Evolutionary conservation across 192 early-diverging fungal species (phyloP), one percentile per base, ranked within the genome.

Genomic region (Linnemannia schmuckeri): DNA sequence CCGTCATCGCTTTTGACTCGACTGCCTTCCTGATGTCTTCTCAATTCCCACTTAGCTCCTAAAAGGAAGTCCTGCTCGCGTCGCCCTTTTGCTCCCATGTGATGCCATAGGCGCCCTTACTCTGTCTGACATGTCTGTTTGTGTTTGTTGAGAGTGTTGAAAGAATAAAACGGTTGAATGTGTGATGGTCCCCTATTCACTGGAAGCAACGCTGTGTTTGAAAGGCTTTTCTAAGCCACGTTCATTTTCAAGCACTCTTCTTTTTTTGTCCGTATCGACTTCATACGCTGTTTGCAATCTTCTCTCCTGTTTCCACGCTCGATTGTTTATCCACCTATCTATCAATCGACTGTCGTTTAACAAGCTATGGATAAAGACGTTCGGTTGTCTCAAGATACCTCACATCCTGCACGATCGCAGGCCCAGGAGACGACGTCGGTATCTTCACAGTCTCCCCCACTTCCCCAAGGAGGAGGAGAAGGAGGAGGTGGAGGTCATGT

Each of bases 121-220:
- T 81, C 85, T 87, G 76, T 87, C 85, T 61, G 85, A 87, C 85
- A 87, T 87, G 73, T 47, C 44, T 80, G 33, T 13, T 46, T 74
- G 27, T 63, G 49, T 77, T n/a, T 22, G 72, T 74, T 37, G 54
- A 78, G 18, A 22, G 74, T 52, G 47, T 30, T 74, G 27, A 70
- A 27, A 35, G 54, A 80, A 42, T 22, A 20, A 30, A 15, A 55
- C n/a, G 74, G 24, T 6, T 57, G 24, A 57, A 37, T 37, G 37
- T 37, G 37, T 57, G 22, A 10, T 6, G 55, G 5, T 24, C 10
- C n/a, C 17, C n/a, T 61, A 5, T 44, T 44, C 42, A 44, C 6
- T 44, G 10, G 42, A 12, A 12, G 42, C 0, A 44, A 44, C 42
- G 42, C 42, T 18, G 49, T 52, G 17, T 17, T 52, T 1, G 17